A percentile compares a stretch with the other conserved stretches of the same genome.
phyloP scores from a whole-genome alignment of 2,329 filamentous ascomycete species.

The Microsporum ferrugineum region DNA sequence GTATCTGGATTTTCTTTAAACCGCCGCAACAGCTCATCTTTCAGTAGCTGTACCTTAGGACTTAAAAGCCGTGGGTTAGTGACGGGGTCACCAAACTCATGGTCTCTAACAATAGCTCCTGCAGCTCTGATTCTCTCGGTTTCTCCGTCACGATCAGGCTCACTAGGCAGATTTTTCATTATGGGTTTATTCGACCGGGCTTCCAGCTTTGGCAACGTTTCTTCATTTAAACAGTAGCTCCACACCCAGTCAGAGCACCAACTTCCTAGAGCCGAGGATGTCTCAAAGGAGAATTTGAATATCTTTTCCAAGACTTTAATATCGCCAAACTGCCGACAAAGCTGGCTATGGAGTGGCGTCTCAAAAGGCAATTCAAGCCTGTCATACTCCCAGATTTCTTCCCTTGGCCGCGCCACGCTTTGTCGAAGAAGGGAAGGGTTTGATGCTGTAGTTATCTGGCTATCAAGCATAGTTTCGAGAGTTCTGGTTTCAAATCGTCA shows the following conservation, averaged over 20 bases:
- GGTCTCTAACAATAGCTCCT: conserved; percentile 43
- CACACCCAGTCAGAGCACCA: conserved; percentile 83
- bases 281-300: conserved; percentile 49
- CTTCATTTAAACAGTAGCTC: conserved; percentile 55
- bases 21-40: conserved; percentile 48
- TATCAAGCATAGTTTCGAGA: conserved; percentile 66
- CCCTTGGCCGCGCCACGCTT: conserved; percentile 47
- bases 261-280: conserved; percentile 57
- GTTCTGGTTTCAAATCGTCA: conserved; percentile 33
- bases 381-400: conserved; percentile 49
- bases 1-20: conserved; percentile 49
- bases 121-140: conserved; percentile 49
- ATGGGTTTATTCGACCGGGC: conserved; percentile 25
- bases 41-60: conserved; percentile 57
- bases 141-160: conserved; percentile 37
- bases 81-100: conserved; percentile 36
- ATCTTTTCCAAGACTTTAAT: conserved; percentile 43
- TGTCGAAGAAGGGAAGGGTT: conserved; percentile 50
- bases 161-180: conserved; percentile 8
- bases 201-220: conserved; percentile 52
- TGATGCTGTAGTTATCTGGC: conserved; percentile 67
- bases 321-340: conserved; percentile 45
- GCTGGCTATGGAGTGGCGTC: conserved; percentile 52
- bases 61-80: conserved; percentile 44
- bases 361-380: conserved; percentile 42